Conservation (phyloP, 1,139 yeast genomes). For the Debaryomycetaceae sp. region DNA sequence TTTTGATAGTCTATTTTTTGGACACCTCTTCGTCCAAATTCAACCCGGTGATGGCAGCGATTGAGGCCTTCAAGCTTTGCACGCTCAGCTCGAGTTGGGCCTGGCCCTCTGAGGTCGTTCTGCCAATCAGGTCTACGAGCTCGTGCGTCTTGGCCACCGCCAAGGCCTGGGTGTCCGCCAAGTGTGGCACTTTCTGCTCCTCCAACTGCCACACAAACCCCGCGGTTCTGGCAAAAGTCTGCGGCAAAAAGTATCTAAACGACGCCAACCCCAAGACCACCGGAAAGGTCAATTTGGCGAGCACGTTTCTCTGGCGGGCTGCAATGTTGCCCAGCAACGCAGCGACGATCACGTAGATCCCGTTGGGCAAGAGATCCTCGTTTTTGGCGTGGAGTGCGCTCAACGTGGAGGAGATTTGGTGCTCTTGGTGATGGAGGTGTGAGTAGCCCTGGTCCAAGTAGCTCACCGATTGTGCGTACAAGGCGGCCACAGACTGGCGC, state of each 20-base stretch:
- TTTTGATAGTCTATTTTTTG: slow-evolving; percentile 35
- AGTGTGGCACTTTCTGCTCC: slow-evolving; percentile 54
- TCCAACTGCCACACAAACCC: slow-evolving; percentile 65
- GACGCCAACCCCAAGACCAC: slow-evolving; percentile 62
- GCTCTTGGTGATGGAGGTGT: slow-evolving; percentile 57
- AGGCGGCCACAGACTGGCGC: slow-evolving; percentile 31
- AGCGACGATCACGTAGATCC: slow-evolving; percentile 69
- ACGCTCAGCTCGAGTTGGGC: slow-evolving; percentile 35
- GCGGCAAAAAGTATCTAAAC: slow-evolving; percentile 73
- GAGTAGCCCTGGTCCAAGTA: slow-evolving; percentile 38
- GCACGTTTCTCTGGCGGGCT: slow-evolving; percentile 65
- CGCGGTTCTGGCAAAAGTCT: slow-evolving; percentile 65
- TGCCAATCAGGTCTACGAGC: slow-evolving; percentile 39
- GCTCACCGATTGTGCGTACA: slow-evolving; percentile 14
- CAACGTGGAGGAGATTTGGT: slow-evolving; percentile 61
- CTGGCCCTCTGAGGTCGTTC: slow-evolving; percentile 33
- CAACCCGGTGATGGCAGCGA: slow-evolving; percentile 65
- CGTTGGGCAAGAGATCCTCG: slow-evolving; percentile 76
- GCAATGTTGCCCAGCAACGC: slow-evolving; percentile 75
- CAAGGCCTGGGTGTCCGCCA: slow-evolving; percentile 61
- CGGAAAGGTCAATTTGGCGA: slow-evolving; percentile 61
- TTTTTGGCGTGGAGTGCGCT: slow-evolving; percentile 64
- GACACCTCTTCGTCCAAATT: slow-evolving; percentile 60
- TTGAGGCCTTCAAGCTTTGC: slow-evolving; percentile 39
- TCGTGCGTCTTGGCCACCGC: slow-evolving; percentile 45